Evolutionary conservation across 495 filamentous ascomycete species (phyloP), one percentile per base, ranked within the genome.

Genomic region (Xanthoparmelia taractica): DNA sequence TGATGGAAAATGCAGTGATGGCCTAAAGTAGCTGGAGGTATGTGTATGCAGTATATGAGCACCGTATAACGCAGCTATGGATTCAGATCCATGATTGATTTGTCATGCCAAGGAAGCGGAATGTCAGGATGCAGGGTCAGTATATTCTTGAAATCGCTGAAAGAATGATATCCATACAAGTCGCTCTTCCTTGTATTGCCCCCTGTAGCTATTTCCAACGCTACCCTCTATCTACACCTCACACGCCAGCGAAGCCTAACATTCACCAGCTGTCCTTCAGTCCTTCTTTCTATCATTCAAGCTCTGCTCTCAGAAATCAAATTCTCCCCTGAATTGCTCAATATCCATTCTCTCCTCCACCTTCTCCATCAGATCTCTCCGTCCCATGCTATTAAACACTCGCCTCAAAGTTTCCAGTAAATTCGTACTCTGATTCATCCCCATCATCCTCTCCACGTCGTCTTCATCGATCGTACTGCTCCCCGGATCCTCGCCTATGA

Each of bases 381-480:
- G 74, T 0, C 86, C 87, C 94, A 98, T 97, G 80, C 94, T 91
- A 37, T 83, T 89, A 73, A 97, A 97, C 11, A 97, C 95, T 62
- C 95, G 80, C 57, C 92, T 79, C 59, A 98, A 75, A 7, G 94
- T 97, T 73, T 98, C 94, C 70, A 94, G 92, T 59, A 97, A 76
- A 73, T 96, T 98, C 43, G 93, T 96, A 78, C 91, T 96, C 71
- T 95, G 85, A 75, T 98, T 98, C 78, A 96, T 91, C 60, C 78
- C 79, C 50, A 91, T 84, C 87, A 96, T 87, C 56, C 86, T 79
- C 67, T 94, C 87, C 50, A 96, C 77, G 65, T 88, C 83, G 18
- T 78, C 82, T 60, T 96, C 90, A 50, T 76, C 75, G 37, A 68
- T 66, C n/a, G 48, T 34, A 41, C 54, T 57, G 11, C 57, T 63